Evolutionary conservation across 148 eudicot species (phyloP).

Genomic region (Silene latifolia): DNA sequence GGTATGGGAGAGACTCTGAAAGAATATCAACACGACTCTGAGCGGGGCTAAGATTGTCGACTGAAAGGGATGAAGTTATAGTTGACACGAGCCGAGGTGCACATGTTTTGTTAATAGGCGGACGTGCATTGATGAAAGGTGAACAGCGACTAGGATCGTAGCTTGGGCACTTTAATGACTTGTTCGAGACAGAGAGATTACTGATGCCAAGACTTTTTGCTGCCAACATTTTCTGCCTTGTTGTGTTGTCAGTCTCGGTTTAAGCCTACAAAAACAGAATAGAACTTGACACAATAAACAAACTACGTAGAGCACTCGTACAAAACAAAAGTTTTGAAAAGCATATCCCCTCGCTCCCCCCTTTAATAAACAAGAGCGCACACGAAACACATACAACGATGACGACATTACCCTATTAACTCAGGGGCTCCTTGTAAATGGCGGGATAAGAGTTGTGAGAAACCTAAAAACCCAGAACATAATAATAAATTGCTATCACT

Average conservation of each 20-base stretch:
- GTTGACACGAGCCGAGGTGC: neutral
- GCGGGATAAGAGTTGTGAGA: too few relatives aligned
- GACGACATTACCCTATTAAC: too few relatives aligned
- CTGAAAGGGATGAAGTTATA: conserved; percentile 10
- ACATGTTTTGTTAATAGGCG: conserved; percentile 1
- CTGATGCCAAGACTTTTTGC: conserved; percentile 10
- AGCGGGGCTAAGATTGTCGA: conserved; percentile 26
- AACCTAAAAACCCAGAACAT: too few relatives aligned
- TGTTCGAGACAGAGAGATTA: conserved; percentile 9
- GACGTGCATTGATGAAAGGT: conserved; percentile 6
- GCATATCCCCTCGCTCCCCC: too few relatives aligned
- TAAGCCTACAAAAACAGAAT: neutral
- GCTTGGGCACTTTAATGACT: conserved; percentile 13
- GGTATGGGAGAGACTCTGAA: conserved; percentile 70
- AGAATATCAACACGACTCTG: conserved; percentile 62
- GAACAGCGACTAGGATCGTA: conserved; percentile 2
- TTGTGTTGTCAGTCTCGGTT: neutral
- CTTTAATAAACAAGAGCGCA: too few relatives aligned
- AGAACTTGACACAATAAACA: conserved; percentile 8
- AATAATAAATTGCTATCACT: too few relatives aligned
- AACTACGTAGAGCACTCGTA: too few relatives aligned
- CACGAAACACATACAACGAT: too few relatives aligned
- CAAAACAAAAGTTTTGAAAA: too few relatives aligned
- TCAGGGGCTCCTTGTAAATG: too few relatives aligned
- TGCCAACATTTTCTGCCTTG: conserved; percentile 10